A percentile compares a stretch with the other conserved stretches of the same genome.
phyloP scores from a whole-genome alignment of 805 yeast species.

The Starmerella vitae region DNA sequence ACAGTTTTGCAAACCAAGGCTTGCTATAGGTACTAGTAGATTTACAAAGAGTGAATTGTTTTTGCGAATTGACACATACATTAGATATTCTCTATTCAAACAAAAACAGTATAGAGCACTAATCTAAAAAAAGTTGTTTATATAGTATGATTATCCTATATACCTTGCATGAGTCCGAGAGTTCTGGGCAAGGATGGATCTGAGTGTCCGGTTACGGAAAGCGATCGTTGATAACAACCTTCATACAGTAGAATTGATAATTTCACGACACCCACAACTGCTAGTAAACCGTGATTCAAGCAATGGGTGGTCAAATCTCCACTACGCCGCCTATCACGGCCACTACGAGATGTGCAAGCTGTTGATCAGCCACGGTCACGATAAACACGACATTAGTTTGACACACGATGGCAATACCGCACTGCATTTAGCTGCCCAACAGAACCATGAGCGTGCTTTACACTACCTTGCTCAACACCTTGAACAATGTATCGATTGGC shows the following conservation, averaged over 20 bases:
- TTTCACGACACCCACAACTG: conserved; percentile 56
- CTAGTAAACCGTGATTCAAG: conserved; percentile 52
- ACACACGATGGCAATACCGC: conserved; percentile 49
- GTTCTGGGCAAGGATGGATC: conserved; percentile 44
- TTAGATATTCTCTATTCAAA: too few species aligned
- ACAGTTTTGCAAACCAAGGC: too few species aligned
- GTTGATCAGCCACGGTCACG: conserved; percentile 45
- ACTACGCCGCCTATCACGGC: conserved; percentile 67
- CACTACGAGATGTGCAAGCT: conserved; percentile 50
- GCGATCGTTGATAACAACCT: conserved; percentile 53
- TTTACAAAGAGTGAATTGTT: too few species aligned
- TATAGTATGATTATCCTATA: too few species aligned
- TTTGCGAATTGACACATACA: too few species aligned
- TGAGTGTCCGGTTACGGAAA: conserved; percentile 49
- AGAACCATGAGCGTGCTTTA: conserved; percentile 59
- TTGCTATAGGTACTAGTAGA: too few species aligned
- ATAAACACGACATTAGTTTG: conserved; percentile 35
- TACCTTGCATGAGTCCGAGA: too few species aligned
- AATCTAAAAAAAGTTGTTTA: too few species aligned
- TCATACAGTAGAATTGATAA: conserved; percentile 47
- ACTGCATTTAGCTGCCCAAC: conserved; percentile 53
- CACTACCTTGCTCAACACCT: conserved; percentile 58
- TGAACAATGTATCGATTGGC: conserved; percentile 43
- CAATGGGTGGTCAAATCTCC: conserved; percentile 75
- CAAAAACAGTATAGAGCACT: too few species aligned